Evolutionary conservation across 139 green algal genomes (phyloP), one percentile per base, ranked within the genome.

Genomic region (Trebouxia sp.): DNA sequence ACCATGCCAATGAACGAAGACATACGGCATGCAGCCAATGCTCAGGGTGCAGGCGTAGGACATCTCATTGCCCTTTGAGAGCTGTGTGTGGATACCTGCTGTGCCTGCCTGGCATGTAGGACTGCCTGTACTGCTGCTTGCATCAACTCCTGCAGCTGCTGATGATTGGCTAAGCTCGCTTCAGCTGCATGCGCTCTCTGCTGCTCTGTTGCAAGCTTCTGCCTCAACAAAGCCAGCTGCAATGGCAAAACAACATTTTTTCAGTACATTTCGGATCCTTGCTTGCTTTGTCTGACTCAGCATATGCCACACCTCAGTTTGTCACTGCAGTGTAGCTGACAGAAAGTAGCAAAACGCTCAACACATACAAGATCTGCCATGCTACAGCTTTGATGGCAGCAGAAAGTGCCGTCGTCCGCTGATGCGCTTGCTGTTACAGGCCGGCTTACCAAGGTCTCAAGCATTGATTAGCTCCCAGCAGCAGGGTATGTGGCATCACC

Each of bases 131-230:
- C 62, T 30, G 62, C 62, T 28, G 62, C 28, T 1, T 72, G 62
- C 62, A 72, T 32, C 32, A 72, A 37, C 32, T 72, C n/a, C 15
- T 72, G 62, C 62, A 72, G 8, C 9, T 72, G 62, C 9, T 72
- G 62, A 7, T 72, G 62, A 26, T 32, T 35, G 26, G 62, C 35
- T 35, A 72, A 35, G 32, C n/a, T 72, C 8, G 62, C 62, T 41
- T 72, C 62, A 41, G 62, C 62, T 26, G 62, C 35, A 8, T 35
- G 11, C 11, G 62, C 62, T 14, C 62, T 35, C 62, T 72, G 62
- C 62, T 72, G 62, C 62, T 72, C 62, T 22, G 15, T 45, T 45
- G 62, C 62, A 12, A 72, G 35, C 32, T 45, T 72, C 32, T 72
- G n/a, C 11, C 62, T 32, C 35, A 72, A 37, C 32, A 72, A 35